Evolutionary conservation across 257 asterid genomes (phyloP), one percentile per base, ranked within the genome.

Genomic region (Gardenia jasminoides): DNA sequence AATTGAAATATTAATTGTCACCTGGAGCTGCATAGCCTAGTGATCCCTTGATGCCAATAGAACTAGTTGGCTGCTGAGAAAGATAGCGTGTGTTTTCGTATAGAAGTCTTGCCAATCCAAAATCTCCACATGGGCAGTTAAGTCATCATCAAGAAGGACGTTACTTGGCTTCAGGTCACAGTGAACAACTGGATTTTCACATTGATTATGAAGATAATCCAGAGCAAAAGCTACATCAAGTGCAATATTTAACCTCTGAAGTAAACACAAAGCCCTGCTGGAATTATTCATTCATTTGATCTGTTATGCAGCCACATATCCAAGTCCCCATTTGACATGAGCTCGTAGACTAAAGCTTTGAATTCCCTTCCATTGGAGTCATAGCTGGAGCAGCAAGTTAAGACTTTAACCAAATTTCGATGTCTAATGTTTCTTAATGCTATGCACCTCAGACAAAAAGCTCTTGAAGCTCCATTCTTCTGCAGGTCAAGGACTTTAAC

Each of bases 151-250:
- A 47, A 84, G 80, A 20, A 84, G 82, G 46, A 84, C 78, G 41
- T 82, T 87, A 28, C 84, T 75, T n/a, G 88, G 90, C 77, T 84
- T 84, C 44, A 87, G 68, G 78, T 84, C 88, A 20, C 88, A 59
- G 43, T 84, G 87, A 41, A 84, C 74, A 47, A 81, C n/a, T 52
- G 85, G 76, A 12, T 16, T 61, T 54, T 70, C 83, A 50, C 81
- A 78, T 30, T 84, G 68, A 31, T 81, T 75, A 33, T 84, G 87
- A 67, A 84, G 87, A 75, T 81, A 84, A 70, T 84, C 83, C 36
- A 84, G 43, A 13, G 83, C 83, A 46, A 33, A 70, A 0, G 85
- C 83, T 4, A 84, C 79, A 56, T 84, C 88, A 74, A 39, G 71
- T 26, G 83, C 79, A 33, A 81, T 75, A 41, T 68, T 81, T 61